A percentile compares a stretch with the other conserved stretches of the same genome.
phyloP scores from a whole-genome alignment of 805 yeast species.

The Brettanomyces anomalus region DNA sequence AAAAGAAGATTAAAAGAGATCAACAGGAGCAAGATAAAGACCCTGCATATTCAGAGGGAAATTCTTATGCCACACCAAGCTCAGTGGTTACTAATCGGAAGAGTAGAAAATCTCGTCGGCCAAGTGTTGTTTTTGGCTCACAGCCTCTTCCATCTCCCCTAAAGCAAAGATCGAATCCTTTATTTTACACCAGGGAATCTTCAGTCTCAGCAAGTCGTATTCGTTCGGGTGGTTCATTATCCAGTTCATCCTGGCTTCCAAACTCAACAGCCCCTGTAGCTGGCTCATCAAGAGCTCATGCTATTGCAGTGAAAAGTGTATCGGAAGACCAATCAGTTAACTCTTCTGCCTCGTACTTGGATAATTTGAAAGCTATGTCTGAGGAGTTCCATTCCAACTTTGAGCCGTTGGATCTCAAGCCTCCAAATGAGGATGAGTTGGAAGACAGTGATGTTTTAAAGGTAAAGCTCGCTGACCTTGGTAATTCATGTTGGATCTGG shows the following conservation, averaged over 20 bases:
- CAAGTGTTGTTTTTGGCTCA: conserved; percentile 78
- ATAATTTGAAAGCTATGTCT: conserved; percentile 30
- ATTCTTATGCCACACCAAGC: neutral
- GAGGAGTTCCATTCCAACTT: conserved; percentile 27
- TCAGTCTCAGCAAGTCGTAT: neutral
- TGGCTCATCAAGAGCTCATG: conserved; percentile 28
- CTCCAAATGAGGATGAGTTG: conserved; percentile 29
- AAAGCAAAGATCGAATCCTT: conserved; percentile 35
- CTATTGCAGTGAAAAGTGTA: conserved; percentile 14
- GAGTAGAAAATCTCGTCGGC: conserved; percentile 28
- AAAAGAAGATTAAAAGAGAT: conserved; percentile 23
- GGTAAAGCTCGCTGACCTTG: conserved; percentile 88
- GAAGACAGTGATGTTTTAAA: conserved; percentile 47
- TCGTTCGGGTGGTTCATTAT: neutral
- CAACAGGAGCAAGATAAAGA: conserved; percentile 17
- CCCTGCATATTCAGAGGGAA: conserved; percentile 9
- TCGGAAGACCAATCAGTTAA: neutral
- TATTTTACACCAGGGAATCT: conserved; percentile 12
- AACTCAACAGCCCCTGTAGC: conserved; percentile 1
- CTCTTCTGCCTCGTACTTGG: conserved; percentile 18
- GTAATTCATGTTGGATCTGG: conserved; percentile 80
- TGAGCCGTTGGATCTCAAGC: conserved; percentile 20
- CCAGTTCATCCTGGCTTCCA: neutral
- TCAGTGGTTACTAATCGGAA: neutral
- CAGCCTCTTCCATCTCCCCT: conserved; percentile 90